Conservation (phyloP, 108 stramenopile genomes). For the Epithemia pelagica region DNA sequence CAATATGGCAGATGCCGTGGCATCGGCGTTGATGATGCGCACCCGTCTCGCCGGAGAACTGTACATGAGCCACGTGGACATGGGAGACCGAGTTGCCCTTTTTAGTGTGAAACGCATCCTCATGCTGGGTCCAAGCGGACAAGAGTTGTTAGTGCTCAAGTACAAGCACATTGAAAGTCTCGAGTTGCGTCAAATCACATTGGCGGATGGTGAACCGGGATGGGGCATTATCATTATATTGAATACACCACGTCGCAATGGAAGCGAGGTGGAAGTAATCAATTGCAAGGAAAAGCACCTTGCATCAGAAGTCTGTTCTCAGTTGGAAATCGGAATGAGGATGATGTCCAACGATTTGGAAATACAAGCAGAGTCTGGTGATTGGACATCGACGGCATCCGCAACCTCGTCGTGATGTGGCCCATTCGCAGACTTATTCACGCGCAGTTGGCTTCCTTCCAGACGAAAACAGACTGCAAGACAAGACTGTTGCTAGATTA, state of each 20-base stretch:
- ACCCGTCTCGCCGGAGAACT: slow-evolving; percentile 58
- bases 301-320: slow-evolving; percentile 28
- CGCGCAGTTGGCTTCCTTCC: no score
- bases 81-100: slow-evolving; percentile 53
- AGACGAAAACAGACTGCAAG: no score
- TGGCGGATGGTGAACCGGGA: slow-evolving; percentile 20
- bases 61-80: slow-evolving; percentile 61
- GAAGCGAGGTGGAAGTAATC: slow-evolving; percentile 53
- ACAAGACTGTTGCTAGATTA: no score
- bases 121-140: slow-evolving; percentile 52
- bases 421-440: no score
- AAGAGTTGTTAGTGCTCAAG: slow-evolving; percentile 45
- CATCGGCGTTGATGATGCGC: slow-evolving; percentile 46
- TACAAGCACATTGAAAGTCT: slow-evolving; percentile 42
- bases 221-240: slow-evolving; percentile 50
- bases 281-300: slow-evolving; percentile 29
- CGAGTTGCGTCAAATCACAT: slow-evolving; percentile 33
- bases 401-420: not conserved
- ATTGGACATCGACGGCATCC: not conserved
- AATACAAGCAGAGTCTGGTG: not conserved
- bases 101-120: slow-evolving; percentile 49
- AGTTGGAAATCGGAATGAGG: slow-evolving; percentile 34
- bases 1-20: slow-evolving; percentile 57
- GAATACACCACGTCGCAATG: slow-evolving; percentile 39
- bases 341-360: slow-evolving; percentile 6